Evolutionary conservation across 163 green algal genomes (phyloP).

Genomic region (Volvox carteri): DNA sequence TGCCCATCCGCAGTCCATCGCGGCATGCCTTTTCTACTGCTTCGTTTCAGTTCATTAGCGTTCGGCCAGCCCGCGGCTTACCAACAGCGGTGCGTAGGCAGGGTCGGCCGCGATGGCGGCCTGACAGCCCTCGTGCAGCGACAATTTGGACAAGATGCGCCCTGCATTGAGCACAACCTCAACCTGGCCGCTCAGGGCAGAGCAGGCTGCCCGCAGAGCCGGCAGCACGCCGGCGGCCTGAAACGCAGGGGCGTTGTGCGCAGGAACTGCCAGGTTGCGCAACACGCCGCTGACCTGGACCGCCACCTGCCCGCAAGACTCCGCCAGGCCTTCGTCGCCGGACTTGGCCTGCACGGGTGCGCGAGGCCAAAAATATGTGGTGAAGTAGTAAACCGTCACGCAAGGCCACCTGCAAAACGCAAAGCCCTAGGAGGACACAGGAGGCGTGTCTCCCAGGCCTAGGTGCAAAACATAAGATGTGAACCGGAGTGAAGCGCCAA

Average conservation of each 20-base stretch:
- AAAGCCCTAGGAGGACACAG: no score
- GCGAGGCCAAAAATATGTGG: no score
- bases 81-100: conserved; percentile 58
- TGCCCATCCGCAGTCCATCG: no score
- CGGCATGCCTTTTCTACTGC: no score
- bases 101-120: conserved; percentile 55
- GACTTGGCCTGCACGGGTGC: conserved; percentile 26
- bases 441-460: no score
- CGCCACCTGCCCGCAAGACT: conserved; percentile 60
- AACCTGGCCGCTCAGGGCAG: conserved; percentile 20
- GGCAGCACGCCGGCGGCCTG: conserved; percentile 51
- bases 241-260: conserved; percentile 63
- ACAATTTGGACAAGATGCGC: conserved; percentile 71
- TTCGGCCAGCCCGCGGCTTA: no score
- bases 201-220: conserved; percentile 33
- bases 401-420: no score
- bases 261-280: conserved; percentile 71
- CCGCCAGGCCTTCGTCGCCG: conserved; percentile 40
- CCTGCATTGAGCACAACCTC: conserved; percentile 73
- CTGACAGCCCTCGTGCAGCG: conserved; percentile 64
- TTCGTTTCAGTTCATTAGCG: no score
- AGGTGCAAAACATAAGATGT: no score
- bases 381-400: no score
- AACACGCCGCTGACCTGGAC: conserved; percentile 67
- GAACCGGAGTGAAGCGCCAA: no score